These are phyloP conservation scores for Trichoderma brevicompactum DNA, from an alignment of 2,329 filamentous ascomycete species.

Conservation along the genomic window DNA sequence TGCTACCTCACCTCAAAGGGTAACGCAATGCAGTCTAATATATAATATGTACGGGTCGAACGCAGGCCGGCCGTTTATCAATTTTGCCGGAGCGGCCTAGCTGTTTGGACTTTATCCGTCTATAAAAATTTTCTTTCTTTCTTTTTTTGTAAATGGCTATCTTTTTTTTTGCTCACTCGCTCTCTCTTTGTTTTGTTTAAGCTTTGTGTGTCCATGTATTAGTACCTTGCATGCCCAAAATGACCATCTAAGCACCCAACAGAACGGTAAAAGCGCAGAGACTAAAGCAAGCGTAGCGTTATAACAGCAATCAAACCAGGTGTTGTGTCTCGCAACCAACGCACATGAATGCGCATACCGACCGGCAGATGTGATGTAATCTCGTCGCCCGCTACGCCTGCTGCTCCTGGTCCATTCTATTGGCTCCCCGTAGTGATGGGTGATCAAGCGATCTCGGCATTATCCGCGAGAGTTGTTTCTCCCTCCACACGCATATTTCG, in stretches of 20 bases:
- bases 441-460: conserved; percentile 28
- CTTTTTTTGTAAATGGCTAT: background rate
- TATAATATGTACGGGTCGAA: conserved; percentile 9
- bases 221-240: too few species aligned
- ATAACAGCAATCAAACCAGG: too few species aligned
- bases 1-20: background rate
- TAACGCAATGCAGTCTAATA: background rate
- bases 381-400: background rate
- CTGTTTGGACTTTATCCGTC: conserved; percentile 12
- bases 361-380: conserved; percentile 13
- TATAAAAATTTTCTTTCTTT: too few species aligned
- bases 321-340: too few species aligned
- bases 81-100: conserved; percentile 17
- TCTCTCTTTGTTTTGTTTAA: background rate
- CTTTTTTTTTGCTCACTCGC: background rate
- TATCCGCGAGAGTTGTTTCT: conserved; percentile 16
- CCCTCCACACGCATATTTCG: conserved; percentile 1
- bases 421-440: conserved; percentile 17
- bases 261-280: too few species aligned
- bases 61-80: conserved; percentile 19
- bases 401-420: background rate
- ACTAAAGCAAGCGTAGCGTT: too few species aligned
- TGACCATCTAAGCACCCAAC: too few species aligned
- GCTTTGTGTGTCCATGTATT: too few species aligned
- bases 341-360: background rate